Base-by-base conservation (phyloP, 1,284 basidiomycete genomes). In the Ganoderma leucocontextum region DNA sequence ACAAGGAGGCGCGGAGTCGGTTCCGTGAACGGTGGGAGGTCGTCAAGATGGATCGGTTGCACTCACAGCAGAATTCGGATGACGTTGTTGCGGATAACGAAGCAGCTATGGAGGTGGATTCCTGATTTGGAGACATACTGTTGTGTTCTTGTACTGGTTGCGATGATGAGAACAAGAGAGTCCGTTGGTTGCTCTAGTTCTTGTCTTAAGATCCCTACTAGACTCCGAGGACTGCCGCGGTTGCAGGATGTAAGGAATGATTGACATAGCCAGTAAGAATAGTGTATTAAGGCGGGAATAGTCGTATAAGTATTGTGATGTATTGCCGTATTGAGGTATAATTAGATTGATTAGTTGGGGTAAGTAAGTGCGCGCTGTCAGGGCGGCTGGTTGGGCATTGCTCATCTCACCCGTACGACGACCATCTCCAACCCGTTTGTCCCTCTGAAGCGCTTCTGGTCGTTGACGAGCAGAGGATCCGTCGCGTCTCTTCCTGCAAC, bases 401-500 rank as follows among this genome's bases (percentile, higher is more conserved):
- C 64, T 52, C 70, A 70, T 73, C 70, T 66, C 69, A 62, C 58
- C 71, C 67, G 66, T 64, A 69, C 71, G 66, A 65, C 66, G 41
- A 64, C 69, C 42, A 59, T 64, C 65, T 52, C 67, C 62, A 69
- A 69, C 58, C 64, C 60, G 63, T 70, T 72, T 72, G 70, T 67
- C 70, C 65, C 65, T 63, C 65, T 62, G 66, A 68, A 69, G 67
- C 69, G 66, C 66, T 69, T 68, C 72, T 70, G 69, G 72, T 68
- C 67, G 66, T 68, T 59, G 70, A 71, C 70, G 66, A 71, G 71
- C 75, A 76, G 82, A 78, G 82, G 82, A 84, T 86, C 84, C 83
- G 84, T 85, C 85, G 84, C 77, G 82, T 84, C 80, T 77, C 55
- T 77, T 78, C 78, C 80, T 78, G 76, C 72, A 78, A 80, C 78